A percentile compares a stretch with the other conserved stretches of the same genome.
These are phyloP conservation scores for Typha latifolia DNA, from an alignment of 176 grass and related monocot genomes.

Conservation along the genomic window DNA sequence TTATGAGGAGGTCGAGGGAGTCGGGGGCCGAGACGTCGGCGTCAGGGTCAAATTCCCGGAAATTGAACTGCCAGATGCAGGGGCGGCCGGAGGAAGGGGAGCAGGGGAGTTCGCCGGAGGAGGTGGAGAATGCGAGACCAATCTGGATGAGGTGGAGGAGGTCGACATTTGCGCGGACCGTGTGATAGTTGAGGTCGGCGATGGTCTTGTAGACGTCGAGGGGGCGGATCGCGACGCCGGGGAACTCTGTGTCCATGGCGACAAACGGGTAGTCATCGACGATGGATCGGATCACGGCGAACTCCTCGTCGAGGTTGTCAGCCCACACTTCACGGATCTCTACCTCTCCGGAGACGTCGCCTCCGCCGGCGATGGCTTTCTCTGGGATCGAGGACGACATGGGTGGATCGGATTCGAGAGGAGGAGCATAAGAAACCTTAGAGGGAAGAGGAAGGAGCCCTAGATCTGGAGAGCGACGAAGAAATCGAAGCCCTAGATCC, in stretches of 20 bases:
- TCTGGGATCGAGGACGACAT: conserved; percentile 4
- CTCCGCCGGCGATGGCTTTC: conserved; percentile 23
- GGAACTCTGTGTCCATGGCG: conserved; percentile 74
- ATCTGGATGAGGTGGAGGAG: conserved; percentile 57
- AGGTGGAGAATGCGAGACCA: conserved; percentile 44
- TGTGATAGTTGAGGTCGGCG: conserved; percentile 40
- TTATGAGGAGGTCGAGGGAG: conserved; percentile 49
- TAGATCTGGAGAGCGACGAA: background rate
- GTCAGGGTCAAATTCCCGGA: conserved; percentile 42
- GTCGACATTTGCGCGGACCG: conserved; percentile 47
- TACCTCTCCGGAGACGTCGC: conserved; percentile 17
- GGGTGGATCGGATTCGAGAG: background rate
- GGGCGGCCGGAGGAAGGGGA: background rate
- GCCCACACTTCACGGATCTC: conserved; percentile 71
- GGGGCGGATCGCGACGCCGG: conserved; percentile 37
- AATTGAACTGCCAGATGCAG: conserved; percentile 65
- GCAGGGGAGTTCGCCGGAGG: conserved; percentile 22
- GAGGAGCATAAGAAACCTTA: conserved; percentile 2
- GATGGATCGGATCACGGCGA: conserved; percentile 46
- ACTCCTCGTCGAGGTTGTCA: conserved; percentile 59
- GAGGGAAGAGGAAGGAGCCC: background rate
- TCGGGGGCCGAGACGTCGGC: conserved; percentile 32
- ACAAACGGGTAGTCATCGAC: conserved; percentile 47
- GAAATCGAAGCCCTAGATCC: conserved; percentile 7
- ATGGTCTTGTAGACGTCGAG: conserved; percentile 25